Percentiles rank a stretch among this genome's conserved stretches.
Conservation (phyloP, 768 basidiomycete genomes). For the Termitomyces sp. region DNA sequence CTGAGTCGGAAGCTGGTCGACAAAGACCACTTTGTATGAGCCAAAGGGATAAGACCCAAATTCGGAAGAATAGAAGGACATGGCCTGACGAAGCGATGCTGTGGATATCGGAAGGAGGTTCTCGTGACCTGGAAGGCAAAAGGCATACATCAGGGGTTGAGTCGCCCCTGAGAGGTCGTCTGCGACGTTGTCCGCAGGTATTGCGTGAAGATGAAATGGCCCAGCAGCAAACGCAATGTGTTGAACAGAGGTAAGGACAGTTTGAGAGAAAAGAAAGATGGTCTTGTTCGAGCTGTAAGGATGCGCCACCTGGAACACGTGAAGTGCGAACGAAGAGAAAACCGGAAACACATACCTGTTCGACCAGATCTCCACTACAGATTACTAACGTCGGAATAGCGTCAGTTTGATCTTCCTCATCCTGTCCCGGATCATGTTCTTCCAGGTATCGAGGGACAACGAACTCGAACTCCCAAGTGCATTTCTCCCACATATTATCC, state of each 20-base stretch:
- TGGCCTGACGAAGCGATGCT: slow-evolving; percentile 76
- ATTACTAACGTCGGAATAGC: slow-evolving; percentile 79
- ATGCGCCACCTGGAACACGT: slow-evolving; percentile 67
- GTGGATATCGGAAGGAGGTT: slow-evolving; percentile 62
- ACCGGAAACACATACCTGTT: slow-evolving; percentile 58
- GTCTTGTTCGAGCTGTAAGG: slow-evolving; percentile 91
- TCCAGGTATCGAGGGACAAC: slow-evolving; percentile 83
- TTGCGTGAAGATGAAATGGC: slow-evolving; percentile 77
- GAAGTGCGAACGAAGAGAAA: slow-evolving; percentile 1
- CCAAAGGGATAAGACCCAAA: slow-evolving; percentile 95
- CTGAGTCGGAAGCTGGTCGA: slow-evolving; percentile 79
- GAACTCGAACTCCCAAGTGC: slow-evolving; percentile 98
- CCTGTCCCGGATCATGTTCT: slow-evolving; percentile 40
- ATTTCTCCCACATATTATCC: slow-evolving; percentile 92
- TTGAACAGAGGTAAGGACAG: slow-evolving; percentile 86
- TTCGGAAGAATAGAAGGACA: slow-evolving; percentile 88
- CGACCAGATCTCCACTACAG: slow-evolving; percentile 91
- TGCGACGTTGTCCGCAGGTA: slow-evolving; percentile 52
- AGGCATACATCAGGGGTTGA: slow-evolving; percentile 80
- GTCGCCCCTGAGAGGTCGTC: slow-evolving; percentile 60
- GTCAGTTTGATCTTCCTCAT: slow-evolving; percentile 51
- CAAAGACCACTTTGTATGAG: slow-evolving; percentile 91
- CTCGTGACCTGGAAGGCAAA: slow-evolving; percentile 90
- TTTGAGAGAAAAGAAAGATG: slow-evolving; percentile 88
- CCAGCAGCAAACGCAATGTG: slow-evolving; percentile 96